phyloP scores from a whole-genome alignment of 768 basidiomycete species.

The Pholiota conissans region DNA sequence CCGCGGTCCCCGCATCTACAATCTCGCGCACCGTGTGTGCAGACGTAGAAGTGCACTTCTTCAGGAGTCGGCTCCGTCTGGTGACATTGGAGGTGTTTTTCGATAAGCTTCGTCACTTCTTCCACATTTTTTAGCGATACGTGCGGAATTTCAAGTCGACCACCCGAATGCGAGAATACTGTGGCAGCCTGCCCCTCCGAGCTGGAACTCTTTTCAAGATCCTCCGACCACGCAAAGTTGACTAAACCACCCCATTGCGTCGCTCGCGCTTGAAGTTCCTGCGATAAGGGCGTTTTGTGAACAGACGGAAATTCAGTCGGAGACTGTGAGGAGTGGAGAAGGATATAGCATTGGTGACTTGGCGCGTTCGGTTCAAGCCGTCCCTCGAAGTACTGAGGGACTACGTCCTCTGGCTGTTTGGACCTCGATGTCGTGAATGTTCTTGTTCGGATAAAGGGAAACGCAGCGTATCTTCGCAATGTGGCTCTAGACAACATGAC shows the following conservation, averaged over 20 bases:
- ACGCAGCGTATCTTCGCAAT: background rate
- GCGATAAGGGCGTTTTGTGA: constrained; percentile 48
- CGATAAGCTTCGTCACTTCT: constrained; percentile 40
- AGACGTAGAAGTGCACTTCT: constrained; percentile 59
- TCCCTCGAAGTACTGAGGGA: constrained; percentile 20
- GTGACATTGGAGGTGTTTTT: constrained; percentile 24
- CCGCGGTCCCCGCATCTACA: constrained; percentile 78
- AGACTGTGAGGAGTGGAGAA: constrained; percentile 51
- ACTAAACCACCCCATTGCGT: constrained; percentile 54
- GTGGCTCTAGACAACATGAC: background rate
- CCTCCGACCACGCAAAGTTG: constrained; percentile 56
- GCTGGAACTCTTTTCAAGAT: background rate
- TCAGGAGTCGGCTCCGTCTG: constrained; percentile 6
- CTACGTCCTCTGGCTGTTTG: background rate
- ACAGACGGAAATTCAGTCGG: constrained; percentile 50
- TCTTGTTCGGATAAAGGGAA: background rate
- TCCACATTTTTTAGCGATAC: constrained; percentile 52
- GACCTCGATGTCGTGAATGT: constrained; percentile 1
- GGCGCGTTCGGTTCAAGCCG: constrained; percentile 51
- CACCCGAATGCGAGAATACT: constrained; percentile 49
- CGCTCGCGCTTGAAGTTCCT: constrained; percentile 45
- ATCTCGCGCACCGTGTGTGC: constrained; percentile 77
- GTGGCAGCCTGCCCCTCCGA: constrained; percentile 34
- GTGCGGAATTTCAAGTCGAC: constrained; percentile 48
- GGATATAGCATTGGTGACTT: constrained; percentile 51